Evolutionary conservation across 176 grass and related monocot species (phyloP).

Genomic region (Cenchrus purpureus): DNA sequence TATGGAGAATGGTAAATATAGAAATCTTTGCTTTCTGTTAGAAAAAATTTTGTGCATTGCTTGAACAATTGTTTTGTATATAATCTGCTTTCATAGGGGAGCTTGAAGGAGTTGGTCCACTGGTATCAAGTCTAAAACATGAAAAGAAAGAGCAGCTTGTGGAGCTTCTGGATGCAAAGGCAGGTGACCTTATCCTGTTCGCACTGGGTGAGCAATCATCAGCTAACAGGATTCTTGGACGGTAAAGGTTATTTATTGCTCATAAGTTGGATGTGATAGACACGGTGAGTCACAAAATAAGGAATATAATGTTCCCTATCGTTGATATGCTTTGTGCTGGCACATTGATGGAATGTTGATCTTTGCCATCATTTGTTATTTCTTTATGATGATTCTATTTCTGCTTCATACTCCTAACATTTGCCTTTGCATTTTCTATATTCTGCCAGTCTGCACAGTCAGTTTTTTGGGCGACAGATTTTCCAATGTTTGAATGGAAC

Average conservation of each 20-base stretch:
- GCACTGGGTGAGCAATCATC: conserved; percentile 69
- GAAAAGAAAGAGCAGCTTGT: conserved; percentile 70
- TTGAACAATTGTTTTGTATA: not conserved
- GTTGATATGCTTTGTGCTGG: conserved; percentile 6
- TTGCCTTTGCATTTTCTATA: conserved; percentile 24
- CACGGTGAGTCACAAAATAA: conserved; percentile 51
- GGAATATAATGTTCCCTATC: not conserved
- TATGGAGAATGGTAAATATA: conserved; percentile 77
- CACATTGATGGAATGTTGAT: conserved; percentile 5
- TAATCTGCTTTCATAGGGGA: conserved; percentile 57
- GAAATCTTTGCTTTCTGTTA: conserved; percentile 2
- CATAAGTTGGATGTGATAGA: conserved; percentile 81
- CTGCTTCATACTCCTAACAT: conserved; percentile 32
- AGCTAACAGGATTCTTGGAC: conserved; percentile 75
- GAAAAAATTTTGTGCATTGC: not conserved
- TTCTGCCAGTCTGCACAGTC: conserved; percentile 65
- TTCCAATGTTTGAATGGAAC: conserved; percentile 98
- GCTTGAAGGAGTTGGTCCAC: conserved; percentile 80
- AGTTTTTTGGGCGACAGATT: conserved; percentile 91
- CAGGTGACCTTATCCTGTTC: conserved; percentile 92
- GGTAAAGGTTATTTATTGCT: conserved; percentile 73
- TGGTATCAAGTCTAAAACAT: conserved; percentile 71
- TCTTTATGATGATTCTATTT: not conserved
- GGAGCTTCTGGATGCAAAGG: conserved; percentile 58
- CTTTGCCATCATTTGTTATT: not conserved